A percentile compares a stretch with the other conserved stretches of the same genome.
phyloP scores from a whole-genome alignment of 768 basidiomycete genomes.

The Auriscalpium microsporum region DNA sequence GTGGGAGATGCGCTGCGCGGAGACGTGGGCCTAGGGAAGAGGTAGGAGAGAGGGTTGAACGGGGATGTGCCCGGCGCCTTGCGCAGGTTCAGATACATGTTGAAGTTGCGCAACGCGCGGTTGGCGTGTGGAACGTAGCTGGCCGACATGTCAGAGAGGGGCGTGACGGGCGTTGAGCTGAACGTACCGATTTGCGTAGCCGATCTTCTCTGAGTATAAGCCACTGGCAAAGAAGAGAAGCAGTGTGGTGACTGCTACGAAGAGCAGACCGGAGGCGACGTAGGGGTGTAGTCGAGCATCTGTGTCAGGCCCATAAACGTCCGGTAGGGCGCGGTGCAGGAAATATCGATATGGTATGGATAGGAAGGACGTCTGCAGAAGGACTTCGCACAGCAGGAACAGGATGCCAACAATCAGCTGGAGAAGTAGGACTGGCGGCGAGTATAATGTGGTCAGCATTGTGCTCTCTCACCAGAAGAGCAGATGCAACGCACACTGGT shows the following conservation, averaged over 20 bases:
- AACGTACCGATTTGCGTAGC: slow-evolving; percentile 87
- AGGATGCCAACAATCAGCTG: slow-evolving; percentile 60
- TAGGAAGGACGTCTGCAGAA: slow-evolving; percentile 62
- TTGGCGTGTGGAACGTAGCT: slow-evolving; percentile 98
- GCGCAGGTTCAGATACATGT: slow-evolving; percentile 95
- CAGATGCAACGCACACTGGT: slow-evolving; percentile 49
- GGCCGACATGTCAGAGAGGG: slow-evolving; percentile 8
- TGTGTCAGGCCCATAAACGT: slow-evolving; percentile 33
- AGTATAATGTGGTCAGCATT: background rate
- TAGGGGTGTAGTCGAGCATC: slow-evolving; percentile 58
- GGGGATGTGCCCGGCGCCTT: slow-evolving; percentile 59
- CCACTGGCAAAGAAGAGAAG: slow-evolving; percentile 94
- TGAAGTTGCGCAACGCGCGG: slow-evolving; percentile 81
- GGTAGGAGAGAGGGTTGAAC: slow-evolving; percentile 48
- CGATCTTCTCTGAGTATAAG: slow-evolving; percentile 93
- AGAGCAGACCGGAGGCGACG: slow-evolving; percentile 68
- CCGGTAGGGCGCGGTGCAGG: slow-evolving; percentile 45
- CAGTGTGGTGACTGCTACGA: slow-evolving; percentile 85
- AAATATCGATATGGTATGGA: slow-evolving; percentile 50
- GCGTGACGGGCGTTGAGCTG: background rate
- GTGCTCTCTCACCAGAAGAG: background rate
- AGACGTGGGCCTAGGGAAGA: slow-evolving; percentile 39
- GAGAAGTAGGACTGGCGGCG: slow-evolving; percentile 57
- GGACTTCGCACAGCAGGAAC: slow-evolving; percentile 68
- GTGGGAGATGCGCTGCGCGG: slow-evolving; percentile 19